Percentiles rank a stretch among this genome's conserved stretches.
Evolutionary conservation across 2,329 filamentous ascomycete species (phyloP).

Genomic region (Coniosporium tulheliwenetii): DNA sequence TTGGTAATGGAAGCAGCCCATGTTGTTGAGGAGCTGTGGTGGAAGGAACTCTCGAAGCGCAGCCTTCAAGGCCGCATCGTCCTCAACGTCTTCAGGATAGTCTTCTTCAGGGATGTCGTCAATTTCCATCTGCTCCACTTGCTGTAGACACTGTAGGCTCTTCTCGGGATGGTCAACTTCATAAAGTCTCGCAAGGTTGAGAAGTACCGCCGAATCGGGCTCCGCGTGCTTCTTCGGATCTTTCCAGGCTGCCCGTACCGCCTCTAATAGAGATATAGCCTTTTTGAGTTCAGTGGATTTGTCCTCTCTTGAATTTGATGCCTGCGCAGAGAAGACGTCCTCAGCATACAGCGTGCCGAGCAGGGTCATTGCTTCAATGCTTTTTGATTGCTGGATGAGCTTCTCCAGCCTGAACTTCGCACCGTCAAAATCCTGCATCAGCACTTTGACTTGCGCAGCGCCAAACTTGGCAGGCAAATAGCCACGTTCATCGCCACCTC

Average conservation of each 20-base stretch:
- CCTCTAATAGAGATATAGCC: conserved; percentile 70
- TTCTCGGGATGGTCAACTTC: conserved; percentile 77
- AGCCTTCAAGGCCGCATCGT: conserved; percentile 26
- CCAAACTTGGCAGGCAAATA: conserved; percentile 93
- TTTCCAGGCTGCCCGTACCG: conserved; percentile 78
- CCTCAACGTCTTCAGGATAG: conserved; percentile 30
- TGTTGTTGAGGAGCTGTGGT: conserved; percentile 90
- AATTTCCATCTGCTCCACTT: conserved; percentile 82
- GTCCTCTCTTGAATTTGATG: conserved; percentile 62
- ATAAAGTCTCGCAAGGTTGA: conserved; percentile 85
- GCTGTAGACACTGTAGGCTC: conserved; percentile 77
- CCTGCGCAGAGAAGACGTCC: conserved; percentile 72
- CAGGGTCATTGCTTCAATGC: conserved; percentile 78
- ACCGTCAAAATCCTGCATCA: conserved; percentile 72
- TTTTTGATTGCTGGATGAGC: conserved; percentile 73
- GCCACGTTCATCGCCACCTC: conserved; percentile 79
- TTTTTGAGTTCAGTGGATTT: conserved; percentile 75
- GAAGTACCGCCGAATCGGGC: conserved; percentile 71
- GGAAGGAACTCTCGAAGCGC: conserved; percentile 64
- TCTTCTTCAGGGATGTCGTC: conserved; percentile 61
- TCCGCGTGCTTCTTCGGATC: conserved; percentile 72
- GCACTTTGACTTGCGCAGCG: conserved; percentile 71
- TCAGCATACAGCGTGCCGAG: conserved; percentile 87
- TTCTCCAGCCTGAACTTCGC: conserved; percentile 91
- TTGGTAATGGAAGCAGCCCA: conserved; percentile 90